These are phyloP conservation scores for Phytophthora uliginosa DNA, from an alignment of 352 stramenopile genomes.

Conservation along the genomic window DNA sequence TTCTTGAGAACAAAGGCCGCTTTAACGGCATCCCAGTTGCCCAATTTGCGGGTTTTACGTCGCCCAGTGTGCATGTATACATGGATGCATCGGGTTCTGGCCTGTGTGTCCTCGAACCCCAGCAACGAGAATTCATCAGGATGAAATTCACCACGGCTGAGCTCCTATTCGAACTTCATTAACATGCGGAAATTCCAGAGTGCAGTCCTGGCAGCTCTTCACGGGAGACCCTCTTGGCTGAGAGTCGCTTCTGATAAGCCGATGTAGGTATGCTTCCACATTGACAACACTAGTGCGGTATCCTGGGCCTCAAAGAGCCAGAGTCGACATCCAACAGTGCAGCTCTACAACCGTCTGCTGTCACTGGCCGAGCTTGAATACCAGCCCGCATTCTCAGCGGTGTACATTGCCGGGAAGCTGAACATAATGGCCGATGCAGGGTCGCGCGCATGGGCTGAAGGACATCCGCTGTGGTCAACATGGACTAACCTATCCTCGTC, in stretches of 20 bases:
- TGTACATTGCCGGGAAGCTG: slow-evolving; percentile 26
- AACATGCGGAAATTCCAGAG: slow-evolving; percentile 19
- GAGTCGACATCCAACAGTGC: not conserved
- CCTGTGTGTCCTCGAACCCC: slow-evolving; percentile 21
- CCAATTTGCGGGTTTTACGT: not conserved
- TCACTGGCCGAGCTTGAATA: slow-evolving; percentile 27
- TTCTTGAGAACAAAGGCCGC: not conserved
- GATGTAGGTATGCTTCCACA: slow-evolving; percentile 8
- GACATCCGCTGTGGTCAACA: not conserved
- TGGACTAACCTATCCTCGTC: not conserved
- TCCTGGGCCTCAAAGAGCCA: not conserved
- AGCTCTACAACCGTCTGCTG: slow-evolving; percentile 26
- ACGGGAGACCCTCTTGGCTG: not conserved
- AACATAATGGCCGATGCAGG: slow-evolving; percentile 28
- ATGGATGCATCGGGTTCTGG: slow-evolving; percentile 30
- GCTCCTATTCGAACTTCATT: not conserved
- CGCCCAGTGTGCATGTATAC: slow-evolving; percentile 16
- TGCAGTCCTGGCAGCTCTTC: slow-evolving; percentile 8
- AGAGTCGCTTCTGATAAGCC: no score
- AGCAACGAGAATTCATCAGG: slow-evolving; percentile 13
- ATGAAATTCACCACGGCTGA: slow-evolving; percentile 6
- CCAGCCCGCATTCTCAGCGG: slow-evolving; percentile 12
- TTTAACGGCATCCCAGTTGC: slow-evolving; percentile 25
- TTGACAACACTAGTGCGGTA: slow-evolving; percentile 31
- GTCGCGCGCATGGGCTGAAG: not conserved